Evolutionary conservation across 768 basidiomycete species (phyloP), one percentile per base, ranked within the genome.

Genomic region (Astraeus odoratus): DNA sequence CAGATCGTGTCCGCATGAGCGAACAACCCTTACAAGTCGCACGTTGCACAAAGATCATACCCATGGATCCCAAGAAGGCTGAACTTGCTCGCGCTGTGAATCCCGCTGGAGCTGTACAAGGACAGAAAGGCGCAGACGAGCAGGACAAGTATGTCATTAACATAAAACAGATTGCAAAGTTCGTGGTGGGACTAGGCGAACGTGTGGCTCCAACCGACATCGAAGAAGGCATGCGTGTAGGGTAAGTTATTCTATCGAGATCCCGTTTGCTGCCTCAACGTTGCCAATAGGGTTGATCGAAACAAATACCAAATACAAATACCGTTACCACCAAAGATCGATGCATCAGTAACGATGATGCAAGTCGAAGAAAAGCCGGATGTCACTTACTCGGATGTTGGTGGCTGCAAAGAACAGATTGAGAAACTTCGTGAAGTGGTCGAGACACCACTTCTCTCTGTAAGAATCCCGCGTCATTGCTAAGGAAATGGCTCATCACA

Each of bases 191-290:
- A 16, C 70, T 99, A 4, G 94, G 93, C 16, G 96, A 99, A 54
- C 84, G 92, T 33, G 93, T 99, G 2, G 90, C 96, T 19, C 89
- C 93, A 9, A 96, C 95, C 2, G 96, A 99, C 70, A 93, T 99
- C 43, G 96, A 99, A 65, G 96, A 99, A 72, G 96, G 96, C n/a
- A 99, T 99, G 96, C 85, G 96, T 43, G 96, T 99, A 31, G 96
- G 95, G 95, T 97, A 60, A 60, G 89, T 15, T 12, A 39, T n/a
- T n/a, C 4, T 15, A 36, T 8, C 9, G 2, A 15, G 15, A 25
- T 23, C 5, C 24, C 42, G 25, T 40, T 34, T 35, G 5, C 42
- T 45, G 53, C 29, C 29, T 46, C 42, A 13, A 39, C 8, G 13
- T 50, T 53, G 46, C 39, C 19, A 30, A 12, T 54, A 96, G 93